A percentile compares a stretch with the other conserved stretches of the same genome.
Evolutionary conservation across 78 protist species (phyloP).

Genomic region (Dictyostelium intermedium): DNA sequence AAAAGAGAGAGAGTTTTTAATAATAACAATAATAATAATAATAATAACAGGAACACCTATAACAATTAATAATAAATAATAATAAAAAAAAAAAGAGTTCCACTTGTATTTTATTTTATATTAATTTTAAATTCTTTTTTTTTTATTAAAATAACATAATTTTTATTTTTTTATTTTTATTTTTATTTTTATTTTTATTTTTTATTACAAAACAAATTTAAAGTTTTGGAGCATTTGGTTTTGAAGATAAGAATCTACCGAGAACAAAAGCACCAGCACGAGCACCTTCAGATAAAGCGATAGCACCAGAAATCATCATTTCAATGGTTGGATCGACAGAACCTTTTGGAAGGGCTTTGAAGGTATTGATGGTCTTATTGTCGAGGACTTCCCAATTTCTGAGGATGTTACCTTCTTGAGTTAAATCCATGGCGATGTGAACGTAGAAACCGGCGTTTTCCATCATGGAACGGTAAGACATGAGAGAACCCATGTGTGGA

Average conservation of each 20-base stretch:
- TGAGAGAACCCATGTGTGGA: constrained; percentile 71
- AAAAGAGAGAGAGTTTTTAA: neutral
- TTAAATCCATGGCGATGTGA: constrained; percentile 69
- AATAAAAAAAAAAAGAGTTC: no score
- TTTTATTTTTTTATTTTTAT: neutral
- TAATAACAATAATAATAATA: neutral
- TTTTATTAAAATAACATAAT: neutral
- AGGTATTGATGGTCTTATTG: constrained; percentile 60
- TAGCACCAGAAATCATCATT: constrained; percentile 78
- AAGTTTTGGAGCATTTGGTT: neutral
- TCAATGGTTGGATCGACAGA: constrained; percentile 68
- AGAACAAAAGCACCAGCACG: constrained; percentile 67
- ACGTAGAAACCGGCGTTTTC: constrained; percentile 72
- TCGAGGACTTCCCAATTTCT: constrained; percentile 71
- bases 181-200: neutral
- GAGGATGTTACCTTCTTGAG: constrained; percentile 64
- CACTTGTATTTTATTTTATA: neutral
- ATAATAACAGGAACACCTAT: neutral
- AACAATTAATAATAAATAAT: no score
- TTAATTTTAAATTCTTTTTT: no score
- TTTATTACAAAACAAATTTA: neutral
- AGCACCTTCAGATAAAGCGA: constrained; percentile 75
- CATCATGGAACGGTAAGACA: constrained; percentile 51
- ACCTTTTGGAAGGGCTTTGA: constrained; percentile 77
- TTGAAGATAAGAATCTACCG: constrained; percentile 38